These are phyloP conservation scores for Hymenoscyphus fructigenus DNA, from an alignment of 2,329 filamentous ascomycete species.

Conservation along the genomic window DNA sequence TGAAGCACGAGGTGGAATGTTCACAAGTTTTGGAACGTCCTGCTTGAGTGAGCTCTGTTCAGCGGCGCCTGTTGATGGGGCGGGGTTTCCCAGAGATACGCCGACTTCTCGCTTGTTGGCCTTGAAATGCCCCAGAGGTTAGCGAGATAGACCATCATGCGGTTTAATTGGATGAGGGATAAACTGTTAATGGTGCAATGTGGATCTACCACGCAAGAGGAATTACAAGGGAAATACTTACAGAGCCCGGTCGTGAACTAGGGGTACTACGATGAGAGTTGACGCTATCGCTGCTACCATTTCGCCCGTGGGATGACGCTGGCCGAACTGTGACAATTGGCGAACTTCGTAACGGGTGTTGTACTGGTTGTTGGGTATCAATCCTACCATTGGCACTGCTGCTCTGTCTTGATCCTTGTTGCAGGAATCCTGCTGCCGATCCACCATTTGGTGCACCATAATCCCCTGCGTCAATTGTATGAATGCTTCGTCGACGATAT, in stretches of 20 bases:
- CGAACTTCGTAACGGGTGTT: slow-evolving; percentile 37
- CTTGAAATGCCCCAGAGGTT: slow-evolving; percentile 47
- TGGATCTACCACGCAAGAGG: neutral
- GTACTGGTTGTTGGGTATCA: slow-evolving; percentile 31
- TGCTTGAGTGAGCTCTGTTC: slow-evolving; percentile 50
- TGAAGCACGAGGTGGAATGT: slow-evolving; percentile 61
- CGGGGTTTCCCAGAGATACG: slow-evolving; percentile 44
- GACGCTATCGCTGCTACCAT: slow-evolving; percentile 65
- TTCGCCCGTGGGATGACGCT: slow-evolving; percentile 38
- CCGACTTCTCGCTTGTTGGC: slow-evolving; percentile 58
- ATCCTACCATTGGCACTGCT: slow-evolving; percentile 34
- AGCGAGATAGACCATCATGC: slow-evolving; percentile 26
- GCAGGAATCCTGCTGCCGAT: slow-evolving; percentile 21
- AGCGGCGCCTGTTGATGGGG: slow-evolving; percentile 43
- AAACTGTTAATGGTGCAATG: slow-evolving; percentile 32
- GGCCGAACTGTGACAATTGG: slow-evolving; percentile 31
- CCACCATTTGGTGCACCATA: slow-evolving; percentile 16
- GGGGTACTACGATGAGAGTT: slow-evolving; percentile 54
- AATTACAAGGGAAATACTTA: slow-evolving; percentile 47
- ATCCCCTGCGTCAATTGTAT: slow-evolving; percentile 53
- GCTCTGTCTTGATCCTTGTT: slow-evolving; percentile 32
- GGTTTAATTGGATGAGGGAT: slow-evolving; percentile 34
- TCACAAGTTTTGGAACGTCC: slow-evolving; percentile 56
- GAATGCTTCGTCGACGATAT: slow-evolving; percentile 80
- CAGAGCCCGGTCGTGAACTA: slow-evolving; percentile 62